Base-by-base conservation (phyloP, 805 yeast species). In the Candida glaebosa region DNA sequence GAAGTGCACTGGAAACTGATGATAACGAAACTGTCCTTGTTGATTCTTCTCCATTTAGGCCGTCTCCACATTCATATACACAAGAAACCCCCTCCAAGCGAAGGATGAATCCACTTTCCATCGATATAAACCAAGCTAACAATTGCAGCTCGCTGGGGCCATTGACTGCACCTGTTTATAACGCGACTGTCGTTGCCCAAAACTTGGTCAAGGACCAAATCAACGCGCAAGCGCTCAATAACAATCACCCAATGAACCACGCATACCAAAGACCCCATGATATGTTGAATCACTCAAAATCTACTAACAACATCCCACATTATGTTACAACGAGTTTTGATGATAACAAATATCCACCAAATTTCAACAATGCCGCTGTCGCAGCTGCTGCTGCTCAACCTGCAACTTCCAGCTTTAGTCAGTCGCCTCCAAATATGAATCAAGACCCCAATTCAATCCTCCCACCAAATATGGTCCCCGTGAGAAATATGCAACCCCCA, bases 21-120 rank as follows among this genome's bases (percentile, higher is more conserved):
- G 74, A 69, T 24, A 65, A 66, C 42, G 72, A 61, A 34, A 69
- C 75, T 1, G 69, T 67, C 5, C 35, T 67, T 8, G 74, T 71
- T 1, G 63, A 65, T 35, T 62, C 73, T 2, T 68, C 73, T 5
- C 75, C 75, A 1, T 46, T 47, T 12, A 58, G 56, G 40, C 34
- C 51, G 1, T 54, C 64, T 4, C 62, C 65, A 0, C 30, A 19
- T 9, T 32, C 39, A 16, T 38, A 38, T n/a, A 34, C 41, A 16
- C 25, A 40, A 12, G 48, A 41, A 10, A 46, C 56, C 18, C 56
- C 58, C 2, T 42, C 26, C 5, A 38, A 40, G 24, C 6, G 37
- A 19, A 17, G 34, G 17, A 20, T 36, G 12, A 15, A 40, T 4
- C 34, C 40, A 14, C 39, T 38, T 18, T 38, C 40, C 25, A 43